Percentiles rank a stretch among this genome's conserved stretches.
phyloP scores from a whole-genome alignment of 2,329 filamentous ascomycete genomes.

The Periglandula ipomoeae region DNA sequence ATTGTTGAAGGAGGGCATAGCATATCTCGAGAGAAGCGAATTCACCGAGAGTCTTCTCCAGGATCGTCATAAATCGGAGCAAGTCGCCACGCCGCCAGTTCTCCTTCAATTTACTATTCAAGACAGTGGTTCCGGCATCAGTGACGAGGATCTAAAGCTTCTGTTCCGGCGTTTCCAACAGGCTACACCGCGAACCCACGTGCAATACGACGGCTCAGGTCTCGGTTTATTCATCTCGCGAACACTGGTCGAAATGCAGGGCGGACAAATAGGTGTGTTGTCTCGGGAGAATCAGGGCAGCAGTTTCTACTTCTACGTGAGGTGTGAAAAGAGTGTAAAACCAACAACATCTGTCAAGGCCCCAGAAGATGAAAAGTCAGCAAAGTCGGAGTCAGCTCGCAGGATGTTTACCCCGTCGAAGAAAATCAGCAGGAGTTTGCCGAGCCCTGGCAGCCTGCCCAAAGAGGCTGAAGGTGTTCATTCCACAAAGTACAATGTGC shows the following conservation, averaged over 20 bases:
- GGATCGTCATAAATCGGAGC: conserved; percentile 26
- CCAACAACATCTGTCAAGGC: background rate
- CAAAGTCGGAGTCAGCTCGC: background rate
- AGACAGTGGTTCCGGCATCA: conserved; percentile 59
- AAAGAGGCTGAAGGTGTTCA: background rate
- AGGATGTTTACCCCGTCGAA: background rate
- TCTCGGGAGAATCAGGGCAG: conserved; percentile 7
- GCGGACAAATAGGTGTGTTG: conserved; percentile 65
- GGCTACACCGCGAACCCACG: conserved; percentile 57
- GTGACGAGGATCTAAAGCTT: conserved; percentile 53
- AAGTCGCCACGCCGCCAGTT: conserved; percentile 10
- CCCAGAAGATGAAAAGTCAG: background rate
- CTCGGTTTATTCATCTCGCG: conserved; percentile 67
- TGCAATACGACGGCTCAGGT: conserved; percentile 62
- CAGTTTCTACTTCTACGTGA: conserved; percentile 7
- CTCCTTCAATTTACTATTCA: conserved; percentile 57
- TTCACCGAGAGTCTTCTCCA: conserved; percentile 4
- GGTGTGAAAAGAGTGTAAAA: background rate
- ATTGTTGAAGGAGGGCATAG: conserved; percentile 27
- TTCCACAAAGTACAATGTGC: conserved; percentile 37
- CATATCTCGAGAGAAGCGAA: conserved; percentile 38
- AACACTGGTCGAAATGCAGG: conserved; percentile 65
- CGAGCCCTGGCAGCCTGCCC: background rate
- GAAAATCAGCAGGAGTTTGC: background rate
- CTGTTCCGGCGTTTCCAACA: conserved; percentile 62